Evolutionary conservation across 116 monocot species (phyloP).

Genomic region (Phalaenopsis hybrid): DNA sequence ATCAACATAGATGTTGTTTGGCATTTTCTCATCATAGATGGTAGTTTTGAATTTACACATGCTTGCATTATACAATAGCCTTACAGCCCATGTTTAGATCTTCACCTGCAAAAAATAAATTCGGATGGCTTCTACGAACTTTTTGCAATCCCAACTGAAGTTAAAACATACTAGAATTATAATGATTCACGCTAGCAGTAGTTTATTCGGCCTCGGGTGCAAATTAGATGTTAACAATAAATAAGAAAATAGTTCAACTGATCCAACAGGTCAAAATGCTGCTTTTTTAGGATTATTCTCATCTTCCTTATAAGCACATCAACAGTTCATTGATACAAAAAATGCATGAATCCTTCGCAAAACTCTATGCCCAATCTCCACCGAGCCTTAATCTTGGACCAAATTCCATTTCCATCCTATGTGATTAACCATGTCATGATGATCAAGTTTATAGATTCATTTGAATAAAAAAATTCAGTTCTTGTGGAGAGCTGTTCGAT

Average conservation of each 20-base stretch:
- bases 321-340: background rate
- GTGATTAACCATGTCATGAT: background rate
- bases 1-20: no score
- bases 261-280: background rate
- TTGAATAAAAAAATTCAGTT: background rate
- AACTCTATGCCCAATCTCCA: background rate
- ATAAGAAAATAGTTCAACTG: background rate
- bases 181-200: no score
- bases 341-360: background rate
- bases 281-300: background rate
- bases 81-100: no score
- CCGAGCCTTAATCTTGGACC: background rate
- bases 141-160: no score
- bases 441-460: background rate
- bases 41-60: no score
- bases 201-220: background rate
- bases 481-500: background rate
- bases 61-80: no score
- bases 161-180: no score
- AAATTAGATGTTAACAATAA: background rate
- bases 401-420: no score
- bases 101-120: no score
- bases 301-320: background rate
- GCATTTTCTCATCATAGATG: no score
- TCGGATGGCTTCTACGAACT: no score